These are phyloP conservation scores for Schwanniomyces polymorphus DNA, from an alignment of 805 yeast genomes.

Conservation along the genomic window DNA sequence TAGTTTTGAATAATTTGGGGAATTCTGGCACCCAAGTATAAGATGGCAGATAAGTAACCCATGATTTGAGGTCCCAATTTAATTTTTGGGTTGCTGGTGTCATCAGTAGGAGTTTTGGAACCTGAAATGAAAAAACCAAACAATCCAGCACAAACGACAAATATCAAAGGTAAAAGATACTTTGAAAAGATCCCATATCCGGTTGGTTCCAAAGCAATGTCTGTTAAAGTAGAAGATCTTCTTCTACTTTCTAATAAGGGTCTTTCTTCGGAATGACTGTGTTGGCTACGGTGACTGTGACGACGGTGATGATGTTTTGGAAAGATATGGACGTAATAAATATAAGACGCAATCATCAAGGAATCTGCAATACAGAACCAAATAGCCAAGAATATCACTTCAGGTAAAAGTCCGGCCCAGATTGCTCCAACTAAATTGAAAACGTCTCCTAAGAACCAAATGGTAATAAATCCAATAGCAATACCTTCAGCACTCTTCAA, in stretches of 20 bases:
- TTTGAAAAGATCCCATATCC: constrained; percentile 47
- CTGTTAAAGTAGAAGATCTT: constrained; percentile 53
- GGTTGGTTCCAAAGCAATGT: constrained; percentile 48
- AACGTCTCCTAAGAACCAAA: constrained; percentile 75
- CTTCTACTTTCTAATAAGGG: constrained; percentile 42
- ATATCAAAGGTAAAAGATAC: constrained; percentile 57
- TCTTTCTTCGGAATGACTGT: constrained; percentile 18
- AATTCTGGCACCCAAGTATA: constrained; percentile 69
- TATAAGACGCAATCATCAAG: constrained; percentile 55
- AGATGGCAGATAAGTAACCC: constrained; percentile 68
- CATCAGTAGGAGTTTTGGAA: constrained; percentile 16
- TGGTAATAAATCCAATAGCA: constrained; percentile 61
- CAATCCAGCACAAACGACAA: constrained; percentile 63
- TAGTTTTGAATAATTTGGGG: constrained; percentile 89
- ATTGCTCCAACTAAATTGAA: constrained; percentile 66
- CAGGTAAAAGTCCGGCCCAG: constrained; percentile 70
- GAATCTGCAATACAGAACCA: constrained; percentile 79
- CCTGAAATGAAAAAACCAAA: constrained; percentile 59
- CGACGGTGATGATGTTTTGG: constrained; percentile 32
- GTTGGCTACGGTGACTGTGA: constrained; percentile 14
- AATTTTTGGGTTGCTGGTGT: constrained; percentile 25
- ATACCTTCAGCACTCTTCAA: constrained; percentile 75
- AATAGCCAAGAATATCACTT: constrained; percentile 65
- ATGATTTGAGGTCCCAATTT: constrained; percentile 60
- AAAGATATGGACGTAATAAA: constrained; percentile 53